Percentiles rank a stretch among this genome's conserved stretches.
Evolutionary conservation across 306 rosid species (phyloP).

Genomic region (Lathyrus aphaca): DNA sequence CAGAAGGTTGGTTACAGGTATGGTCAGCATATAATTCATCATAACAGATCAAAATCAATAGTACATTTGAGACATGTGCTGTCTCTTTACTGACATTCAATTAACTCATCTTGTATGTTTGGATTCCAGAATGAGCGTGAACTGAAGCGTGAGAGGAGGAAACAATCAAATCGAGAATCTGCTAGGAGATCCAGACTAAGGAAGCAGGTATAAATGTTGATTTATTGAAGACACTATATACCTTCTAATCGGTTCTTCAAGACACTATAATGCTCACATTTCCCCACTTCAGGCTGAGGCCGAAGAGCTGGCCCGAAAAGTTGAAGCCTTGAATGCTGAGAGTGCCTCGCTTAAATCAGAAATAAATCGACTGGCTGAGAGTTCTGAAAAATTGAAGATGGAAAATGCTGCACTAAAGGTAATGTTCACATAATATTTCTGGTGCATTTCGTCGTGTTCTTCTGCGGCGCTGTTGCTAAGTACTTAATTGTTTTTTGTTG

Average conservation of each 20-base stretch:
- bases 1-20: slow-evolving; percentile 80
- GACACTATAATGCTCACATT: slow-evolving; percentile 9
- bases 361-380: slow-evolving; percentile 58
- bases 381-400: slow-evolving; percentile 63
- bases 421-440: slow-evolving; percentile 27
- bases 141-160: slow-evolving; percentile 84
- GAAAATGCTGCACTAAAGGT: slow-evolving; percentile 76
- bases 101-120: slow-evolving; percentile 32
- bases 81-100: slow-evolving; percentile 24
- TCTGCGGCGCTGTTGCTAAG: slow-evolving; percentile 40
- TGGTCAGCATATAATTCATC: slow-evolving; percentile 25
- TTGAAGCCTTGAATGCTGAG: slow-evolving; percentile 68
- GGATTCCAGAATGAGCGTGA: slow-evolving; percentile 77
- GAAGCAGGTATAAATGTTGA: slow-evolving; percentile 73
- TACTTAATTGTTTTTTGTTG: slow-evolving; percentile 15
- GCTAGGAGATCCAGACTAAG: slow-evolving; percentile 95
- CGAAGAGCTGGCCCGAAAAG: slow-evolving; percentile 80
- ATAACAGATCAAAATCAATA: slow-evolving; percentile 8
- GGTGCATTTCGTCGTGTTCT: background rate
- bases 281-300: slow-evolving; percentile 69
- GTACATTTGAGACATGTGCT: background rate
- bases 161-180: slow-evolving; percentile 95
- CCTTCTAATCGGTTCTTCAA: background rate
- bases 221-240: background rate
- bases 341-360: slow-evolving; percentile 69